Conservation (phyloP, 345 rosid species). For the Cardamine occulta region DNA sequence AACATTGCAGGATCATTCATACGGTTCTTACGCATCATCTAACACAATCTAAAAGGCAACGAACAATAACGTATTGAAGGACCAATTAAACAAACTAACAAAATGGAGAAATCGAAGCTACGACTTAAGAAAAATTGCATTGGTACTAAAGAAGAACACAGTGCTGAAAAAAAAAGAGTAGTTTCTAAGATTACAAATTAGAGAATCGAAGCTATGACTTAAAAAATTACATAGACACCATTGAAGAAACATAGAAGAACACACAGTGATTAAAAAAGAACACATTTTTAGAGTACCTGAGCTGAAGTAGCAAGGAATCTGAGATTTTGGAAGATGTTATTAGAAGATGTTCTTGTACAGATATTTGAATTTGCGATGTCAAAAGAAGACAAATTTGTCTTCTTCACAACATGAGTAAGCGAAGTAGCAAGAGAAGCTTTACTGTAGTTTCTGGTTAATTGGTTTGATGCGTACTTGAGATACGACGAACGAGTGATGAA, state of each 20-base stretch:
- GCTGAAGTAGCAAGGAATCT: constrained; percentile 40
- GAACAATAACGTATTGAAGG: background rate
- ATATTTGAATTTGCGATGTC: constrained; percentile 35
- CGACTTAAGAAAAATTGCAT: background rate
- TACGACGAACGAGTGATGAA: constrained; percentile 34
- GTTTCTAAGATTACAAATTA: background rate
- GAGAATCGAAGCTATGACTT: background rate
- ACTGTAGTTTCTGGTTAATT: constrained; percentile 32
- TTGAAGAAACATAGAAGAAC: background rate
- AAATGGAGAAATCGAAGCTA: background rate
- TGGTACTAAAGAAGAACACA: background rate
- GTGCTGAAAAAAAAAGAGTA: background rate
- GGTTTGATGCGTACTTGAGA: constrained; percentile 40
- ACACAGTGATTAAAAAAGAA: background rate
- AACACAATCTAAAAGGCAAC: constrained; percentile 7
- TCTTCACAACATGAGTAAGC: constrained; percentile 22
- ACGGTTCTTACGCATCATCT: constrained; percentile 8
- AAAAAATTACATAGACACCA: background rate
- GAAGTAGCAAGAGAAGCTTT: constrained; percentile 30
- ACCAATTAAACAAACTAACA: constrained; percentile 1
- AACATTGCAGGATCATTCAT: constrained; percentile 11
- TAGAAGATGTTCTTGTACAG: constrained; percentile 16
- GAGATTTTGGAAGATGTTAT: constrained; percentile 14
- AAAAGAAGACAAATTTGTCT: constrained; percentile 28
- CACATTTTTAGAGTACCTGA: constrained; percentile 28